Conservation (phyloP, 805 yeast genomes). For the Clavispora phyllophila region DNA sequence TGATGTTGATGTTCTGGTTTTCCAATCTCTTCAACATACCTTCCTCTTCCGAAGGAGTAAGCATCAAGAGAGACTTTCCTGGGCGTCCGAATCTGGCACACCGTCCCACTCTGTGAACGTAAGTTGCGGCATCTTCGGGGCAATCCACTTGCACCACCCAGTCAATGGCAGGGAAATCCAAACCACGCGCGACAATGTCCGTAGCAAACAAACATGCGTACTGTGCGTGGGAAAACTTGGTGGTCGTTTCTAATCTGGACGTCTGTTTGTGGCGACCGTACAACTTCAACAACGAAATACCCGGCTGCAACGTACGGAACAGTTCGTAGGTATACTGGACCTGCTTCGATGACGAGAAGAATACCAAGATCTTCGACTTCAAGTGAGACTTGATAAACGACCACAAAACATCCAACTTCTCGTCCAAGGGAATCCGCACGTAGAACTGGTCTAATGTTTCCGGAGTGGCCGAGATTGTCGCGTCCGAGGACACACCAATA, state of each 20-base stretch:
- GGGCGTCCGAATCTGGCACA: constrained; percentile 81
- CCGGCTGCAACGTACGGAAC: constrained; percentile 84
- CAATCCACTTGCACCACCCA: constrained; percentile 94
- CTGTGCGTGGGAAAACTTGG: constrained; percentile 71
- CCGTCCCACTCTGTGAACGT: constrained; percentile 88
- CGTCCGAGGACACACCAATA: constrained; percentile 36
- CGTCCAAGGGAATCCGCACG: constrained; percentile 63
- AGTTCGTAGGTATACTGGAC: constrained; percentile 87
- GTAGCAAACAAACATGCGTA: constrained; percentile 83
- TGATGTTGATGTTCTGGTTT: constrained; percentile 61
- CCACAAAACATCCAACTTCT: constrained; percentile 82
- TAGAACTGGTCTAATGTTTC: constrained; percentile 81
- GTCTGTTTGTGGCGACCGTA: constrained; percentile 90
- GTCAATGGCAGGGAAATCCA: constrained; percentile 88
- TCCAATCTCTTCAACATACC: constrained; percentile 63
- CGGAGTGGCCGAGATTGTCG: constrained; percentile 69
- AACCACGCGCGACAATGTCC: constrained; percentile 87
- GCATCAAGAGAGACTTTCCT: constrained; percentile 78
- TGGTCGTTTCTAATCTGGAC: constrained; percentile 78
- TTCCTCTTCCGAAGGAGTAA: constrained; percentile 79
- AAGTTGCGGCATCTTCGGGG: constrained; percentile 86
- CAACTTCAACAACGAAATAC: constrained; percentile 77
- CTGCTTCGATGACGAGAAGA: constrained; percentile 82
- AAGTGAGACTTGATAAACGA: constrained; percentile 81
- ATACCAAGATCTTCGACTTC: constrained; percentile 74